phyloP scores from a whole-genome alignment of 2,329 filamentous ascomycete genomes.

The Cladorrhinum sp. region DNA sequence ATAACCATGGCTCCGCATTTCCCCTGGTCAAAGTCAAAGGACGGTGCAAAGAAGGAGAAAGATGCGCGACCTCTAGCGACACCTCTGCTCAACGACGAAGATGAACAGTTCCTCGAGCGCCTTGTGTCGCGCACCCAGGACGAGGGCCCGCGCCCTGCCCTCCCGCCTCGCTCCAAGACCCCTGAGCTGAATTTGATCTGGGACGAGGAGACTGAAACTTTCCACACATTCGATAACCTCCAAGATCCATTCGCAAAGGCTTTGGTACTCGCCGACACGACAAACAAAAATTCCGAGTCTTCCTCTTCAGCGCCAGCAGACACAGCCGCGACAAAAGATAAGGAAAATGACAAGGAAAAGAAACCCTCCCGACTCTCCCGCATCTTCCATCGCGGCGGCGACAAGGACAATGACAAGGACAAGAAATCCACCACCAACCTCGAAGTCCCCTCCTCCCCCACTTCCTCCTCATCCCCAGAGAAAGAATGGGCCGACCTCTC shows the following conservation, averaged over 20 bases:
- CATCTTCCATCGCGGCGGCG: conserved; percentile 29
- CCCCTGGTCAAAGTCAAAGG: conserved; percentile 3
- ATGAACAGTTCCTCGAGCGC: conserved; percentile 56
- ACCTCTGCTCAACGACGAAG: conserved; percentile 53
- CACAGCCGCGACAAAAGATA: conserved; percentile 13
- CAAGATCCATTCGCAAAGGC: conserved; percentile 20
- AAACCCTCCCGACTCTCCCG: conserved; percentile 41
- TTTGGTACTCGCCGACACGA: conserved; percentile 30
- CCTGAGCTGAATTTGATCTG: conserved; percentile 50
- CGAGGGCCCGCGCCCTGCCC: conserved; percentile 47
- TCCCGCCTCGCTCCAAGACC: conserved; percentile 53
- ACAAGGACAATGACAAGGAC: neutral
- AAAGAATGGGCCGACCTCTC: conserved; percentile 69
- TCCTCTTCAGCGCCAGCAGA: conserved; percentile 22
- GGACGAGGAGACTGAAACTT: conserved; percentile 36
- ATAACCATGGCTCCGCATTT: conserved; percentile 6
- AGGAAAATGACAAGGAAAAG: conserved; percentile 26
- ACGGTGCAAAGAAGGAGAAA: neutral
- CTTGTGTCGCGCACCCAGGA: conserved; percentile 43
- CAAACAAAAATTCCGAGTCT: conserved; percentile 29
- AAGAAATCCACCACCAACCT: conserved; percentile 31
- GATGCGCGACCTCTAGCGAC: conserved; percentile 24
- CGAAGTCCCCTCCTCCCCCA: conserved; percentile 35
- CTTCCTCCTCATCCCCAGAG: neutral
- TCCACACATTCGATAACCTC: conserved; percentile 22